phyloP scores from a whole-genome alignment of 768 basidiomycete genomes.

The Phaeotremella fagi region DNA sequence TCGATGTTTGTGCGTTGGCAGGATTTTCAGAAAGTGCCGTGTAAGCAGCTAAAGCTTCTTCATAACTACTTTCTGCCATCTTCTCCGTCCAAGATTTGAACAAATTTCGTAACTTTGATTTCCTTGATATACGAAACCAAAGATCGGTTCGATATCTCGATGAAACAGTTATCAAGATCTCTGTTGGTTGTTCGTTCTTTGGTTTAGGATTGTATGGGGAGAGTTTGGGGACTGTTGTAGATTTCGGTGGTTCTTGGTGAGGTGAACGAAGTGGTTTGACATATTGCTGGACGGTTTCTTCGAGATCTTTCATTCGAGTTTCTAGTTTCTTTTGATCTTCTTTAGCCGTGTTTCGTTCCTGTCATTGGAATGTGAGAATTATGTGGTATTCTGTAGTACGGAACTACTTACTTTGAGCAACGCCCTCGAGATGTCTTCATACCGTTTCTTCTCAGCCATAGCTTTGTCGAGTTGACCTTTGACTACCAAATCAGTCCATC shows the following conservation, averaged over 20 bases:
- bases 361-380: too few species aligned
- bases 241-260: background rate
- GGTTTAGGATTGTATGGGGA: background rate
- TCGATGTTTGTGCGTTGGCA: too few species aligned
- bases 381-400: too few species aligned
- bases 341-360: conserved; percentile 1
- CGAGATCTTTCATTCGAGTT: conserved; percentile 55
- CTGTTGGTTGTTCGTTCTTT: conserved; percentile 67
- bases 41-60: background rate
- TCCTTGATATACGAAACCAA: conserved; percentile 88
- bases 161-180: conserved; percentile 81
- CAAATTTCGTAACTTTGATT: conserved; percentile 74
- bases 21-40: too few species aligned
- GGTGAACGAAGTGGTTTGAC: conserved; percentile 2
- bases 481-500: conserved; percentile 53
- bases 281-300: conserved; percentile 1
- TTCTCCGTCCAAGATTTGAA: conserved; percentile 85
- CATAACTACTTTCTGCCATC: conserved; percentile 57
- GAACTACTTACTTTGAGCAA: conserved; percentile 66
- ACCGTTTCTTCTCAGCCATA: conserved; percentile 80
- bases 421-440: conserved; percentile 84
- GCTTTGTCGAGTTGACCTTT: conserved; percentile 81
- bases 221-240: background rate
- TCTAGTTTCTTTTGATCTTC: conserved; percentile 80
- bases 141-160: conserved; percentile 85